phyloP scores from a whole-genome alignment of 2,329 filamentous ascomycete genomes.

The Blastomyces parvus region DNA sequence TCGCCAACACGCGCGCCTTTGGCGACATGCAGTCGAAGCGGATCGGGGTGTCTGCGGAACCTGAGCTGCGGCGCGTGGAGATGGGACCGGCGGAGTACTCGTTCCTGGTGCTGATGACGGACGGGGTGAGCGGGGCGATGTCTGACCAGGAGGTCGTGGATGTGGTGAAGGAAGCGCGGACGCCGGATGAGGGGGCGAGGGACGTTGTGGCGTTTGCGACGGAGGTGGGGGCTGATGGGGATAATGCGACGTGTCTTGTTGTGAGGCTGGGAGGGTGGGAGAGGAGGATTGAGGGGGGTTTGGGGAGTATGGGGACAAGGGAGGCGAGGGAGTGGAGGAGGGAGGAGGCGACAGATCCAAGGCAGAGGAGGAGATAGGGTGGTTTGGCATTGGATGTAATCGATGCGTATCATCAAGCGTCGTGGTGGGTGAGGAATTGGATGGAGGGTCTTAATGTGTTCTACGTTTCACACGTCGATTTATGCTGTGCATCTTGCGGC shows the following conservation, averaged over 20 bases:
- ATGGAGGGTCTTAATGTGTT: neutral
- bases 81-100: constrained; percentile 74
- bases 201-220: constrained; percentile 80
- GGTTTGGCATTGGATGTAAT: neutral
- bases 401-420: neutral
- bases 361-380: constrained; percentile 50
- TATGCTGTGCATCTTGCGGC: neutral
- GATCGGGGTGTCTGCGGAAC: constrained; percentile 87
- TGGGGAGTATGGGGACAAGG: constrained; percentile 83
- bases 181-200: constrained; percentile 73
- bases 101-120: constrained; percentile 79
- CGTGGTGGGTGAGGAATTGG: neutral
- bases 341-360: constrained; percentile 71
- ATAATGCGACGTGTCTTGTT: constrained; percentile 56
- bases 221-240: constrained; percentile 60
- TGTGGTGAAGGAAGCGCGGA: constrained; percentile 84
- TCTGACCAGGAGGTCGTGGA: constrained; percentile 94
- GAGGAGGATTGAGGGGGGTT: constrained; percentile 61
- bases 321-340: constrained; percentile 79
- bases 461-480: neutral
- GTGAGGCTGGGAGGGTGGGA: constrained; percentile 58
- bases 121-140: constrained; percentile 78
- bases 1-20: constrained; percentile 90
- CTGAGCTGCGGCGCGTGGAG: constrained; percentile 72
- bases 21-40: constrained; percentile 88